A percentile compares a stretch with the other conserved stretches of the same genome.
Evolutionary conservation across 371 early-diverging fungal species (phyloP).

Genomic region (Thermomucor indicae-seudaticae): DNA sequence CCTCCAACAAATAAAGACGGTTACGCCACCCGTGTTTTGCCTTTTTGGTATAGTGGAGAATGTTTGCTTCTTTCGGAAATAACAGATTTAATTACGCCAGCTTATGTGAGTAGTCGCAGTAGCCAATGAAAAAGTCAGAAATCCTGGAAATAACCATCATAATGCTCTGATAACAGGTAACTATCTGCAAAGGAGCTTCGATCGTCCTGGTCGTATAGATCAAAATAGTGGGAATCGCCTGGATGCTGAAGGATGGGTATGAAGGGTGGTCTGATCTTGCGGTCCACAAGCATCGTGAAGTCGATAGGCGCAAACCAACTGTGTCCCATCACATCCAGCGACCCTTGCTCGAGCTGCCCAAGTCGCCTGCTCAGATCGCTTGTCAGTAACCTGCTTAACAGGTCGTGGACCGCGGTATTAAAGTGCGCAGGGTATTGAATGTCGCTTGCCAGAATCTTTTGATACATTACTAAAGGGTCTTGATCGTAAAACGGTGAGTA

Average conservation of each 20-base stretch:
- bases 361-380: conserved; percentile 83
- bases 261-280: conserved; percentile 83
- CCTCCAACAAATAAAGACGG: no score
- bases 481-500: conserved; percentile 90
- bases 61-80: no score
- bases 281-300: conserved; percentile 71
- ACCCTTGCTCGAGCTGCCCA: conserved; percentile 85
- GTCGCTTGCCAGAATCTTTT: conserved; percentile 68
- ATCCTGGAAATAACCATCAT: no score
- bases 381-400: conserved; percentile 81
- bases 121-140: no score
- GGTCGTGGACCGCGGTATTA: conserved; percentile 79
- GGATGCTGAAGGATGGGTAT: conserved; percentile 73
- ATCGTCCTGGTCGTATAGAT: conserved; percentile 86
- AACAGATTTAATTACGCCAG: no score
- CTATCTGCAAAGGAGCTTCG: no score
- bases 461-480: conserved; percentile 87
- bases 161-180: no score
- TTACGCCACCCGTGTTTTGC: no score
- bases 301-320: conserved; percentile 93
- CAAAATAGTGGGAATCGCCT: conserved; percentile 92
- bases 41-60: no score
- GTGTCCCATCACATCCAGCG: conserved; percentile 85
- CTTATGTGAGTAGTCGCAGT: no score
- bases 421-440: conserved; percentile 70